Evolutionary conservation across 2,329 filamentous ascomycete species (phyloP).

Genomic region (Aspergillus ibericus): DNA sequence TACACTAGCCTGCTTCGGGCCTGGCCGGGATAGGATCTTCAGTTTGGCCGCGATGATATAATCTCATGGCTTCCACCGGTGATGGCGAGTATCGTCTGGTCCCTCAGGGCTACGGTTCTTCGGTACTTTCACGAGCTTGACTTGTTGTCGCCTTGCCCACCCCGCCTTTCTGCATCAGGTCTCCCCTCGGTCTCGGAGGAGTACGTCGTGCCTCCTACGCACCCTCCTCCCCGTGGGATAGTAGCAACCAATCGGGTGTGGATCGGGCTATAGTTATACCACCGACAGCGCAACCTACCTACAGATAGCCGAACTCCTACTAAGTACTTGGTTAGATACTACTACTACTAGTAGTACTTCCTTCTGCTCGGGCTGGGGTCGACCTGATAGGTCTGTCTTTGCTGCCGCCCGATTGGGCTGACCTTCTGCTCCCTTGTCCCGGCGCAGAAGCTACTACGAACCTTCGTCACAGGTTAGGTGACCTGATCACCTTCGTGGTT

Average conservation of each 20-base stretch:
- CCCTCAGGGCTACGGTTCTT: too few species aligned
- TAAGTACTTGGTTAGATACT: too few species aligned
- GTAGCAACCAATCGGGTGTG: constrained; percentile 1
- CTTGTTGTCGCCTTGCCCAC: too few species aligned
- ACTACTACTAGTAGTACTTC: background rate
- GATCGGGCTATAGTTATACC: constrained; percentile 1
- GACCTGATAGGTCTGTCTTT: background rate
- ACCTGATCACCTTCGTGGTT: background rate
- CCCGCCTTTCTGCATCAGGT: background rate
- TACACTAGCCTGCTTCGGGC: constrained; percentile 18
- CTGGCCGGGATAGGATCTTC: constrained; percentile 15
- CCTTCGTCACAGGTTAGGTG: background rate
- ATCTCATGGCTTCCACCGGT: background rate
- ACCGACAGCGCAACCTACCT: background rate
- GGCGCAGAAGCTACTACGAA: background rate
- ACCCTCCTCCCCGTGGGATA: background rate
- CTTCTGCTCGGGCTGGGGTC: background rate
- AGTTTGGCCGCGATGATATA: constrained; percentile 18
- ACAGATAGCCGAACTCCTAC: background rate
- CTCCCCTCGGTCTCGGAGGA: background rate
- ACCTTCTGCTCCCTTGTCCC: constrained; percentile 5
- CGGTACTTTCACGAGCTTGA: too few species aligned
- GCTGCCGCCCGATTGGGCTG: constrained; percentile 12
- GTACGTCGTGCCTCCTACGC: background rate
- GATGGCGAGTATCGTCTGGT: too few species aligned